Evolutionary conservation across 2,329 filamentous ascomycete species (phyloP).

Genomic region (Tolypocladium nubicola): DNA sequence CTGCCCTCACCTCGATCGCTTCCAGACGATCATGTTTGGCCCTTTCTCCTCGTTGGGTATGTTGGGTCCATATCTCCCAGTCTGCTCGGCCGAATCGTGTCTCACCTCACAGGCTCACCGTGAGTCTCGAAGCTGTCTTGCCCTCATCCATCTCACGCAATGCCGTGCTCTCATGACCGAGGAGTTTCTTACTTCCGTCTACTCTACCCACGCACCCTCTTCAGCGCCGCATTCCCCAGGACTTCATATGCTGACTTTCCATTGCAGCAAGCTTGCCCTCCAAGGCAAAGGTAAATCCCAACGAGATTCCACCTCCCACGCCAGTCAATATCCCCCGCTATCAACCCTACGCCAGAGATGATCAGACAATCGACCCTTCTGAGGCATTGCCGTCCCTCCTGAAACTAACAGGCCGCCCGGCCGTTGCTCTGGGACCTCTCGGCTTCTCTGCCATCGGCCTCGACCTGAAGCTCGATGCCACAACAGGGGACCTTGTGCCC

Average conservation of each 20-base stretch:
- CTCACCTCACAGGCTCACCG: background rate
- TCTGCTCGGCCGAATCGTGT: background rate
- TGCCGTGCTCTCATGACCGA: background rate
- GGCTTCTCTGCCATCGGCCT: conserved; percentile 49
- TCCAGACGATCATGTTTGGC: conserved; percentile 30
- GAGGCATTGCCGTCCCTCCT: conserved; percentile 38
- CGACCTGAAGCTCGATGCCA: conserved; percentile 39
- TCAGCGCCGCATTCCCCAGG: conserved; percentile 1
- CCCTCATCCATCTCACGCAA: background rate
- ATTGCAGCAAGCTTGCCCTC: conserved; percentile 16
- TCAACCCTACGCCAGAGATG: conserved; percentile 24
- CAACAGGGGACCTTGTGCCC: conserved; percentile 40
- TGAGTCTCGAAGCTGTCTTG: background rate
- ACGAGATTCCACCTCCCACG: conserved; percentile 46
- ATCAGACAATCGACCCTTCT: conserved; percentile 15
- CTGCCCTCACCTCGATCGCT: conserved; percentile 5
- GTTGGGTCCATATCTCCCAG: conserved; percentile 9
- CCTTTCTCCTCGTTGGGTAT: conserved; percentile 29
- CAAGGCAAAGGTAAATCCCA: conserved; percentile 26
- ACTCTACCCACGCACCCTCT: background rate
- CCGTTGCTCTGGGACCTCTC: conserved; percentile 21
- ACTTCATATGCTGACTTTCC: conserved; percentile 6
- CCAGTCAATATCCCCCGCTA: conserved; percentile 40
- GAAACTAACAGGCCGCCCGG: conserved; percentile 41
- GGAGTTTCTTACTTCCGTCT: background rate